Conservation (phyloP, 2,329 filamentous ascomycete species). For the Nothomitra cinnamomea region DNA sequence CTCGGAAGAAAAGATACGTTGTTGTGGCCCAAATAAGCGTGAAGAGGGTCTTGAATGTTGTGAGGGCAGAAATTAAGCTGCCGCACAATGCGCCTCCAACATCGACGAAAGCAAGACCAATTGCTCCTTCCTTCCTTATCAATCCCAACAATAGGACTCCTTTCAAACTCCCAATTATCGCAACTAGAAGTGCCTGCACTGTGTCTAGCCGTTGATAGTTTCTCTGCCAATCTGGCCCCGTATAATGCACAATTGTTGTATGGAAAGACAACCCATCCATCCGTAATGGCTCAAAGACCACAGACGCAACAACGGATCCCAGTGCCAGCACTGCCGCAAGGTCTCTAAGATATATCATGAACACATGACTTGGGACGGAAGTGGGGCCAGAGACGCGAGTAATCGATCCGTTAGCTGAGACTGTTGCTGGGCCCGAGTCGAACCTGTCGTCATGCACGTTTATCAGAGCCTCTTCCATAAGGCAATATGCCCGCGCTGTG, state of each 20-base stretch:
- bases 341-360: not conserved
- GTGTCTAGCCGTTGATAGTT: not conserved
- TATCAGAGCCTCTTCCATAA: not conserved
- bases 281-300: not conserved
- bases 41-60: not conserved
- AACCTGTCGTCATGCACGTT: not conserved
- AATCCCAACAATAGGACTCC: not conserved
- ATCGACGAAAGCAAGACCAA: not conserved
- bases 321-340: not conserved
- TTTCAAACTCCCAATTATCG: not conserved
- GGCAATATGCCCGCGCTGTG: not conserved
- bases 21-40: not conserved
- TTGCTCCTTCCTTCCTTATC: constrained; percentile 1
- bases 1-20: not conserved
- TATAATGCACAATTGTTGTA: not conserved
- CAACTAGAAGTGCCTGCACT: not conserved
- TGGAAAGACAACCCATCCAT: not conserved
- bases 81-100: not conserved
- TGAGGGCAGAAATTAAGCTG: not conserved
- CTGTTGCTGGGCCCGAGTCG: not conserved
- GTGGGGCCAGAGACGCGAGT: not conserved
- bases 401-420: constrained; percentile 3
- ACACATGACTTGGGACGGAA: not conserved
- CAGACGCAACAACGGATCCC: not conserved
- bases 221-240: not conserved